Evolutionary conservation across 2,329 filamentous ascomycete species (phyloP).

Genomic region (Fusarium tjaetaba): DNA sequence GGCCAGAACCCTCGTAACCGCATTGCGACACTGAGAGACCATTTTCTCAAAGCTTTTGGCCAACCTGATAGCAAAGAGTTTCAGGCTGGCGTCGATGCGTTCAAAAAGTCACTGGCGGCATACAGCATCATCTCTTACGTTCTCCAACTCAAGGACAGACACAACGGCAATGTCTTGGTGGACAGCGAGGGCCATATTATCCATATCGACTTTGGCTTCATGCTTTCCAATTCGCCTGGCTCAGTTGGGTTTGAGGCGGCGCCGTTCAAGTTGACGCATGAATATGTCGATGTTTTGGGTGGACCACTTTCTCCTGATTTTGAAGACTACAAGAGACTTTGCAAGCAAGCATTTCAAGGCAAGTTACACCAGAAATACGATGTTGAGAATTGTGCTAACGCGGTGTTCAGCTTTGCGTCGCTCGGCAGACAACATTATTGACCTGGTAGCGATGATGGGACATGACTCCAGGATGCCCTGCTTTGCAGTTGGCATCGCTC

Average conservation of each 20-base stretch:
- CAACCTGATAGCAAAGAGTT: constrained; percentile 75
- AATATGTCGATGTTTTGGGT: constrained; percentile 86
- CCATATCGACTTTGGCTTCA: constrained; percentile 91
- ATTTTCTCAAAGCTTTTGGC: constrained; percentile 84
- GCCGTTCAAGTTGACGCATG: constrained; percentile 86
- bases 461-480: constrained; percentile 86
- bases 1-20: constrained; percentile 78
- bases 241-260: constrained; percentile 87
- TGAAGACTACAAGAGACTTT: constrained; percentile 79
- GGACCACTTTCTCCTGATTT: constrained; percentile 76
- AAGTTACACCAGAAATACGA: constrained; percentile 38
- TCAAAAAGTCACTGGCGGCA: constrained; percentile 82
- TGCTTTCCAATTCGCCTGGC: constrained; percentile 87
- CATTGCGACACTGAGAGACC: constrained; percentile 83
- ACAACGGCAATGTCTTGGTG: constrained; percentile 87
- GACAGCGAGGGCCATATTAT: constrained; percentile 88
- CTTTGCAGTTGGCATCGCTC: constrained; percentile 77
- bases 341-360: constrained; percentile 87
- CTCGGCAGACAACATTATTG: constrained; percentile 82
- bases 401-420: constrained; percentile 70
- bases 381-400: constrained; percentile 10
- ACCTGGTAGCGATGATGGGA: constrained; percentile 86
- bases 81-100: constrained; percentile 77
- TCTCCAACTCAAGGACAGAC: constrained; percentile 84
- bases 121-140: constrained; percentile 89